A percentile compares a stretch with the other conserved stretches of the same genome.
phyloP scores from a whole-genome alignment of 139 green algal genomes.

The Coelastrella sp. region DNA sequence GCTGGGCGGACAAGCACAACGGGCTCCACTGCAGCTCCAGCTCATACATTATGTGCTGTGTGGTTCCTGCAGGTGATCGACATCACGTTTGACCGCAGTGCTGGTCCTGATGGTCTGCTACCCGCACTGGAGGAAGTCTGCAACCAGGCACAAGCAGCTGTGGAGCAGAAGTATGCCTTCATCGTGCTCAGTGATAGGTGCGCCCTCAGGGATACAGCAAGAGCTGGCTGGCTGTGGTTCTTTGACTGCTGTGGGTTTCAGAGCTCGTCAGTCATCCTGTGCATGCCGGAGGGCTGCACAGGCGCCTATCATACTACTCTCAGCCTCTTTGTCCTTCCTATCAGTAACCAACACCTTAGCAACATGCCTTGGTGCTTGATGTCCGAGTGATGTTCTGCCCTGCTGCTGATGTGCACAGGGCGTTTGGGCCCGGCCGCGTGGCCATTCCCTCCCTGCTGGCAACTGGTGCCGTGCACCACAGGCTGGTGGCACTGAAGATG shows the following conservation, averaged over 20 bases:
- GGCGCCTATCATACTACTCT: no score
- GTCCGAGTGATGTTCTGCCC: no score
- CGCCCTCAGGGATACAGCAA: neutral
- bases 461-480: slow-evolving; percentile 91
- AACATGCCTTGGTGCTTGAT: no score
- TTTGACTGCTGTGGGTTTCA: no score
- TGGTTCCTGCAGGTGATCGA: slow-evolving; percentile 81
- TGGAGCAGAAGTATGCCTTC: slow-evolving; percentile 71
- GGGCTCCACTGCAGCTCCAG: neutral
- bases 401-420: slow-evolving; percentile 5
- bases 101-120: slow-evolving; percentile 82
- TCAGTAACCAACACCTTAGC: no score
- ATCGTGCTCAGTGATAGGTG: slow-evolving; percentile 81
- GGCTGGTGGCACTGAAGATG: slow-evolving; percentile 81
- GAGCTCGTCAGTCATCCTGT: no score
- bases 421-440: slow-evolving; percentile 71
- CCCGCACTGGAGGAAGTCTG: slow-evolving; percentile 82
- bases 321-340: no score
- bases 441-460: slow-evolving; percentile 89
- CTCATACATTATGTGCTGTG: no score
- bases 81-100: slow-evolving; percentile 82
- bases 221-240: no score
- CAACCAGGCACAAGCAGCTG: slow-evolving; percentile 76
- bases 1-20: neutral
- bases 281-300: no score